A percentile compares a stretch with the other conserved stretches of the same genome.
These are phyloP conservation scores for Myrica gale DNA, from an alignment of 306 rosid genomes.

Conservation along the genomic window DNA sequence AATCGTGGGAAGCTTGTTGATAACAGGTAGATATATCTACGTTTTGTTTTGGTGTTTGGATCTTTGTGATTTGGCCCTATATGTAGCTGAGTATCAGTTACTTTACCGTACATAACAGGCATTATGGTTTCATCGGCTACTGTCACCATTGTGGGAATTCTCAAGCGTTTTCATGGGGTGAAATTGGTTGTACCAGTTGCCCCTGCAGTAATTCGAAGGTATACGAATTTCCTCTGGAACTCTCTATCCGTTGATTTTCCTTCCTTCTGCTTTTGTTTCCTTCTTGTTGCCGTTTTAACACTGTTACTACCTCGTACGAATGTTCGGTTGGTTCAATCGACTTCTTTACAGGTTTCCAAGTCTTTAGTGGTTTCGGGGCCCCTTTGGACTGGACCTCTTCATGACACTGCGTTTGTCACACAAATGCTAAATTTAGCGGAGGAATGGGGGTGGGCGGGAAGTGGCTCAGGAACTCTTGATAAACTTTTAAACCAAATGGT, in stretches of 20 bases:
- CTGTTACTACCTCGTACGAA: neutral
- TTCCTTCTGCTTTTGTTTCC: too few species aligned
- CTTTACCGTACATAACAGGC: conserved; percentile 33
- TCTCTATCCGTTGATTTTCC: neutral
- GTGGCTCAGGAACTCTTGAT: conserved; percentile 61
- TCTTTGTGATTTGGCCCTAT: conserved; percentile 1
- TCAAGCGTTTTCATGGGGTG: conserved; percentile 65
- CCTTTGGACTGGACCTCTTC: conserved; percentile 97
- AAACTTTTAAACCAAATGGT: conserved; percentile 71
- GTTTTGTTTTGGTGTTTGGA: neutral
- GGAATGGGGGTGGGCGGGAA: conserved; percentile 78
- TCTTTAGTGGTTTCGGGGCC: conserved; percentile 84
- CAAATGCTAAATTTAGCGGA: conserved; percentile 73
- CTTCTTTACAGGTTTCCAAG: conserved; percentile 50
- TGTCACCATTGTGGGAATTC: conserved; percentile 81
- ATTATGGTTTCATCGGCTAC: conserved; percentile 72
- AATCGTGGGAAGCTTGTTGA: conserved; percentile 70
- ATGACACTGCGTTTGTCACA: conserved; percentile 51
- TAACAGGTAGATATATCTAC: conserved; percentile 44
- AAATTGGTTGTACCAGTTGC: conserved; percentile 73
- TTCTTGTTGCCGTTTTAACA: neutral
- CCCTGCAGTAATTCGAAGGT: conserved; percentile 65
- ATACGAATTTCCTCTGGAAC: conserved; percentile 17
- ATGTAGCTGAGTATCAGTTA: neutral
- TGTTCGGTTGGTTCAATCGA: conserved; percentile 1